These are phyloP conservation scores for Beta corolliflora DNA, from an alignment of 179 eudicot genomes.

Conservation along the genomic window DNA sequence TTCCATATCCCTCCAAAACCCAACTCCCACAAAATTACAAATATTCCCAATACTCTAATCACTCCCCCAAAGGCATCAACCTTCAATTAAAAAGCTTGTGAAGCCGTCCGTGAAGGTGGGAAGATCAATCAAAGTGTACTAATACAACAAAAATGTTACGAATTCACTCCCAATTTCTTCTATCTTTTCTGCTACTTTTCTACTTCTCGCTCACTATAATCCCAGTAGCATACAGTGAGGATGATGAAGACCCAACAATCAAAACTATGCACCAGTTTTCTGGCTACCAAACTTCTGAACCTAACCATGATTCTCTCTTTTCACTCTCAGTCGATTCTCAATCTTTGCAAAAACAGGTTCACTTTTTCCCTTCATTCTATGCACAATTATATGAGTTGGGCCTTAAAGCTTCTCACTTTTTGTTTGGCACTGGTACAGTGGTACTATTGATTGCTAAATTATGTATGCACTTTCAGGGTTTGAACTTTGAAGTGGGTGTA, in stretches of 20 bases:
- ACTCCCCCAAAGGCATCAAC: background rate
- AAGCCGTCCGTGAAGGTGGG: too few relatives aligned
- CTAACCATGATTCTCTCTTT: conserved; percentile 37
- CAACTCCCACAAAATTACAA: conserved; percentile 6
- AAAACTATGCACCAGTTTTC: conserved; percentile 86
- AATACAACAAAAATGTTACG: conserved; percentile 25
- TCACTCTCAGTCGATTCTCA: conserved; percentile 61
- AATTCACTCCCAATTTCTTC: background rate
- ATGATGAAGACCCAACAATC: conserved; percentile 52
- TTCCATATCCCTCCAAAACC: background rate
- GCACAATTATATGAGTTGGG: conserved; percentile 13
- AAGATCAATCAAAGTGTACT: background rate
- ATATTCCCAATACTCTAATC: background rate
- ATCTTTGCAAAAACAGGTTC: conserved; percentile 66
- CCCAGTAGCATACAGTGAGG: conserved; percentile 21
- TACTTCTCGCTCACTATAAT: conserved; percentile 12
- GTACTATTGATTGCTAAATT: background rate
- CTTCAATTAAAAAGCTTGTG: background rate
- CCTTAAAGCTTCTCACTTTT: background rate
- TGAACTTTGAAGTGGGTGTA: too few relatives aligned
- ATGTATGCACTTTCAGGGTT: conserved; percentile 17
- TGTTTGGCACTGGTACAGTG: too few relatives aligned
- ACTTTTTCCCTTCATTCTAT: conserved; percentile 7
- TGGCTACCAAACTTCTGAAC: conserved; percentile 64
- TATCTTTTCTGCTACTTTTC: conserved; percentile 10